Conservation (phyloP, 768 basidiomycete genomes). For the Tricholoma sp. region DNA sequence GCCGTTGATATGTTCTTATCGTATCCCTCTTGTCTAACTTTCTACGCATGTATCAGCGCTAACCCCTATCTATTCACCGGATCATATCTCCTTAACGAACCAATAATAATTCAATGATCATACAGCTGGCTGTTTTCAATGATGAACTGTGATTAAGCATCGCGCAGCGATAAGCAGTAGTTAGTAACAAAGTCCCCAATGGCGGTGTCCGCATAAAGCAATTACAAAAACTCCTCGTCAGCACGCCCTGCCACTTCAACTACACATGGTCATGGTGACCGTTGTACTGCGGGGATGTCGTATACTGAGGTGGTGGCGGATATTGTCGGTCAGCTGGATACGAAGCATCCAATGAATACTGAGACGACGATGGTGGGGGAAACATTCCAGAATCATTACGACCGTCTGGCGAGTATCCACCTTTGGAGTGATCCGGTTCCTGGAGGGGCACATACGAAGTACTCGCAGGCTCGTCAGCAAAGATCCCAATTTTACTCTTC, state of each 20-base stretch:
- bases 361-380: conserved; percentile 8
- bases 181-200: background rate
- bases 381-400: conserved; percentile 2
- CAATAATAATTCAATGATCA: conserved; percentile 3
- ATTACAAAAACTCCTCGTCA: background rate
- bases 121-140: conserved; percentile 7
- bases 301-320: conserved; percentile 4
- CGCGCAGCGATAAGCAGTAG: conserved; percentile 13
- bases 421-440: conserved; percentile 12
- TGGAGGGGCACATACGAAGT: conserved; percentile 29
- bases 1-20: too few relatives aligned
- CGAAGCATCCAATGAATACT: conserved; percentile 8
- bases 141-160: conserved; percentile 9
- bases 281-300: background rate
- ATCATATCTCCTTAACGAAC: background rate
- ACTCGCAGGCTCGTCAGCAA: conserved; percentile 20
- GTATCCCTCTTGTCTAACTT: background rate
- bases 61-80: background rate
- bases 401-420: conserved; percentile 4
- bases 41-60: background rate
- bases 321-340: conserved; percentile 5
- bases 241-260: background rate
- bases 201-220: background rate
- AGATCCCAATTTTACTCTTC: conserved; percentile 14
- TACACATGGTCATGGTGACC: conserved; percentile 4